Conservation (phyloP, 2,329 filamentous ascomycete species). For the Remersonia thermophila region DNA sequence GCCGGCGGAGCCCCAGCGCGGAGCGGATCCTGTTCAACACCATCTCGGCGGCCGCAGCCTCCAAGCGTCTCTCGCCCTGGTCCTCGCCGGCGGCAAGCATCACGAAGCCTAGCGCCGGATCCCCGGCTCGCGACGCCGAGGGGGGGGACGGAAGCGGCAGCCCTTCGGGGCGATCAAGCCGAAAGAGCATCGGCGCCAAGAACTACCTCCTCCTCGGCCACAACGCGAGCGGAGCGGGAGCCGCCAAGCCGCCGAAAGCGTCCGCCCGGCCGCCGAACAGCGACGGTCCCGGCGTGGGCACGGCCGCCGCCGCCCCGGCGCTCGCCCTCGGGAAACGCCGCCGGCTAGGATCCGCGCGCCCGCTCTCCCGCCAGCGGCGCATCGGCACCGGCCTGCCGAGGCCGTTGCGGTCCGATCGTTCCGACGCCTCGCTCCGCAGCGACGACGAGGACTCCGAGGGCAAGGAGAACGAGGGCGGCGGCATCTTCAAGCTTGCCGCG, state of each 20-base stretch:
- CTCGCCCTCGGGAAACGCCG: conserved; percentile 4
- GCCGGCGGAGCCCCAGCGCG: not conserved
- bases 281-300: too few species aligned
- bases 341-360: conserved; percentile 1
- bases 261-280: too few species aligned
- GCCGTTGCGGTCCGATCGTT: too few species aligned
- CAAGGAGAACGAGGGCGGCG: conserved; percentile 7
- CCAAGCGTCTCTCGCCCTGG: not conserved
- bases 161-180: too few species aligned
- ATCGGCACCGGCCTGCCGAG: too few species aligned
- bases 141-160: too few species aligned
- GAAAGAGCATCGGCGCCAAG: conserved; percentile 25
- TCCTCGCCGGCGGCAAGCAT: not conserved
- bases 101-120: too few species aligned
- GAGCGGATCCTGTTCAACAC: conserved; percentile 18
- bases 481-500: conserved; percentile 4
- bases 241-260: conserved; percentile 1
- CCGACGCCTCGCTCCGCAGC: too few species aligned
- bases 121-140: too few species aligned
- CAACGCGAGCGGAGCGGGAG: not conserved
- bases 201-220: conserved; percentile 33
- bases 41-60: conserved; percentile 14
- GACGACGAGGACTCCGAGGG: not conserved
- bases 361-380: too few species aligned
- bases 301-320: too few species aligned